A percentile compares a stretch with the other conserved stretches of the same genome.
phyloP scores from a whole-genome alignment of 2,329 filamentous ascomycete genomes.

The Claviceps pazoutovae region DNA sequence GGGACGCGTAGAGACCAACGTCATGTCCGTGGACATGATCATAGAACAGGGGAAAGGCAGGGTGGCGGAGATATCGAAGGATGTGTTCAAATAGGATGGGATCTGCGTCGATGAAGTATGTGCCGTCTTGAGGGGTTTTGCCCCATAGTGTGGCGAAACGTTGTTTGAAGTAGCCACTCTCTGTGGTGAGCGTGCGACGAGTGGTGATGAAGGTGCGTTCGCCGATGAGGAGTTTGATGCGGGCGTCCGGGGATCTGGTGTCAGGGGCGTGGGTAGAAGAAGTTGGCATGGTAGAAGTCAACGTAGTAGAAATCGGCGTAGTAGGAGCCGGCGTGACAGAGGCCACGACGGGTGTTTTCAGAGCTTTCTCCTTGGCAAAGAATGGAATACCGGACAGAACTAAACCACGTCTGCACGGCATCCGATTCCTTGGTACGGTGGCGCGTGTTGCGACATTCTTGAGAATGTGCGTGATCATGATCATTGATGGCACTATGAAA shows the following conservation, averaged over 20 bases:
- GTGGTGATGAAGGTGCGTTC: not conserved
- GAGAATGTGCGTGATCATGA: no score
- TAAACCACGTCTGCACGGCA: no score
- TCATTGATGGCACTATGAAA: no score
- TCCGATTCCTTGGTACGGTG: no score
- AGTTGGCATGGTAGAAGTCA: no score
- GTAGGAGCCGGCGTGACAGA: no score
- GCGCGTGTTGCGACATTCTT: no score
- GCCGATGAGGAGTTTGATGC: not conserved
- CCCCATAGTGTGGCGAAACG: not conserved
- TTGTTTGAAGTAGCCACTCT: not conserved
- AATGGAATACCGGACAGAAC: no score
- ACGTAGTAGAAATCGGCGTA: no score
- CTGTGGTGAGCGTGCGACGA: not conserved
- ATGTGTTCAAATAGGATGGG: constrained; percentile 21
- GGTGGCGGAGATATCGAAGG: constrained; percentile 20
- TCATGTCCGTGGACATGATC: not conserved
- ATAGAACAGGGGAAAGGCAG: constrained; percentile 22
- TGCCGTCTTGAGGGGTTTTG: constrained; percentile 7
- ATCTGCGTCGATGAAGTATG: constrained; percentile 26
- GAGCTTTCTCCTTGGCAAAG: no score
- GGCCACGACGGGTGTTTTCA: no score
- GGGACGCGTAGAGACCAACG: not conserved
- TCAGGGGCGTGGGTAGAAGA: no score
- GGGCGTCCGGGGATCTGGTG: not conserved